A percentile compares a stretch with the other conserved stretches of the same genome.
Conservation (phyloP, 805 yeast species). For the Ogataea nakhonphanomensis region DNA sequence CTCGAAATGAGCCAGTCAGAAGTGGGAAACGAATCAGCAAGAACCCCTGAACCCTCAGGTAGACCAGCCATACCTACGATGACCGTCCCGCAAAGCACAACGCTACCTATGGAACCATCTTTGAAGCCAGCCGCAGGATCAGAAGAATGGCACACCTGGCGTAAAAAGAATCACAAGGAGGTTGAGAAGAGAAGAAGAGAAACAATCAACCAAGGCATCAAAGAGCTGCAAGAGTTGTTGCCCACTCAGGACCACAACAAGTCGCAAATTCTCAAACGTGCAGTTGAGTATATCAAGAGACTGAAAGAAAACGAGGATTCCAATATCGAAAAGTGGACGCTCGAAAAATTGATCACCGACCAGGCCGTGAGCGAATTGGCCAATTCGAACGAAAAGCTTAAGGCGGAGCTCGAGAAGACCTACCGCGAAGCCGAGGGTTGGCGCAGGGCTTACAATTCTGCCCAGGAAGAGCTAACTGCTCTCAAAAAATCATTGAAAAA, state of each 20-base stretch:
- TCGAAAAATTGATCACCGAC: constrained; percentile 87
- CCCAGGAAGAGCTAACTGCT: constrained; percentile 15
- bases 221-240: constrained; percentile 68
- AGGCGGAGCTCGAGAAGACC: constrained; percentile 83
- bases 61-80: constrained; percentile 19
- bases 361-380: constrained; percentile 86
- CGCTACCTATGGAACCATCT: constrained; percentile 16
- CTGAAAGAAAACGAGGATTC: constrained; percentile 86
- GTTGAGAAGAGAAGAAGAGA: constrained; percentile 93
- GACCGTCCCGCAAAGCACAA: constrained; percentile 23
- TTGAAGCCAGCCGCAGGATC: constrained; percentile 66
- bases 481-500: constrained; percentile 15
- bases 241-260: constrained; percentile 87
- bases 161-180: constrained; percentile 91
- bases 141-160: constrained; percentile 77
- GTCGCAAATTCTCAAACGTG: constrained; percentile 82
- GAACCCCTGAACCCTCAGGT: neutral
- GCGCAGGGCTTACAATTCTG: constrained; percentile 46
- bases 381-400: constrained; percentile 81
- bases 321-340: constrained; percentile 90
- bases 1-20: constrained; percentile 6
- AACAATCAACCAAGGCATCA: constrained; percentile 82
- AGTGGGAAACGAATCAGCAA: neutral
- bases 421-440: constrained; percentile 88
- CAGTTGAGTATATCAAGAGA: constrained; percentile 86